Conservation (phyloP, 2,329 filamentous ascomycete species). For the Neophaeococcomyces mojaviensis region DNA sequence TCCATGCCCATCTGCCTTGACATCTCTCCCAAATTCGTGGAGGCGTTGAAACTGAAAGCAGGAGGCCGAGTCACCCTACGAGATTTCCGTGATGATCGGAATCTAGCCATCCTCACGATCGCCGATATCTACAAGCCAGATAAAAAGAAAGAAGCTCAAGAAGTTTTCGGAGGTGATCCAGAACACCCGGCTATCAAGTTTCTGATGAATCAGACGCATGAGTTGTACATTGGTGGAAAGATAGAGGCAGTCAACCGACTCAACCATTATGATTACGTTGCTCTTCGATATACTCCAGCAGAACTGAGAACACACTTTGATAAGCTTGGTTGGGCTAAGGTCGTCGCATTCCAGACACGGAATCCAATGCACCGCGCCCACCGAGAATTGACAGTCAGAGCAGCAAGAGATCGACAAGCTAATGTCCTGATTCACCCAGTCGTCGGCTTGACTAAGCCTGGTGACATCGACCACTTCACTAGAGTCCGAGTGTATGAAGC, state of each 20-base stretch:
- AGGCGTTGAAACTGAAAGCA: slow-evolving; percentile 66
- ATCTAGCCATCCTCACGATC: slow-evolving; percentile 89
- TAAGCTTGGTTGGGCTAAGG: slow-evolving; percentile 96
- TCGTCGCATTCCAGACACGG: slow-evolving; percentile 97
- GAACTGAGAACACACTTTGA: slow-evolving; percentile 96
- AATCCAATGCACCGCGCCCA: slow-evolving; percentile 99
- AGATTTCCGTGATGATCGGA: slow-evolving; percentile 92
- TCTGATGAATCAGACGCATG: slow-evolving; percentile 70
- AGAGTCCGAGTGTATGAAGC: slow-evolving; percentile 98
- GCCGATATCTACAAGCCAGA: slow-evolving; percentile 93
- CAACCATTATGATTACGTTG: slow-evolving; percentile 98
- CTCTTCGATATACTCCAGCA: slow-evolving; percentile 88
- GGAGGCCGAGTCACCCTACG: slow-evolving; percentile 80
- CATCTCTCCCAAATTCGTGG: slow-evolving; percentile 65
- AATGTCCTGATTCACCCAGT: slow-evolving; percentile 99
- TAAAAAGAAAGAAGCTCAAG: slow-evolving; percentile 86
- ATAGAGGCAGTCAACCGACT: slow-evolving; percentile 89
- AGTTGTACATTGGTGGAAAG: slow-evolving; percentile 94
- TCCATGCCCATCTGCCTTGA: slow-evolving; percentile 96
- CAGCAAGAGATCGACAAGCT: slow-evolving; percentile 88
- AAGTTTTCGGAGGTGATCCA: slow-evolving; percentile 88
- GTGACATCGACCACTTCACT: slow-evolving; percentile 99
- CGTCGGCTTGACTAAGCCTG: slow-evolving; percentile 95
- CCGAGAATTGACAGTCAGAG: slow-evolving; percentile 93
- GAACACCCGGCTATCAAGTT: slow-evolving; percentile 90